Conservation (phyloP, 768 basidiomycete species). For the Boletus tomentosulus region DNA sequence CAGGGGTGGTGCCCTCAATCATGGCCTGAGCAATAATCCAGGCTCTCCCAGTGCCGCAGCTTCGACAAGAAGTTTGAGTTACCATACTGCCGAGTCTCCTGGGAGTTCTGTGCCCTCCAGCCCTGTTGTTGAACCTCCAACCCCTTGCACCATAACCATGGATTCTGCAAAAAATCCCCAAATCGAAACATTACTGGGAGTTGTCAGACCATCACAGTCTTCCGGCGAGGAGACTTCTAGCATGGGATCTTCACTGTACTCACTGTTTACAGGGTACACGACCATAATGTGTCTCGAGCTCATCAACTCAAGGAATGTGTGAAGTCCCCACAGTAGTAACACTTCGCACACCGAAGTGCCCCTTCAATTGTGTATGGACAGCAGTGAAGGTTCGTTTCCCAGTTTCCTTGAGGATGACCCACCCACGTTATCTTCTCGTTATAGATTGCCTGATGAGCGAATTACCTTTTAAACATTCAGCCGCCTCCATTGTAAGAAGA, state of each 20-base stretch:
- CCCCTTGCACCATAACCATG: background rate
- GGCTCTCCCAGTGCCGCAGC: background rate
- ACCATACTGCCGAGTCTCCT: conserved; percentile 11
- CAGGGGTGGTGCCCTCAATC: background rate
- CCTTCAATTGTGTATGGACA: conserved; percentile 1
- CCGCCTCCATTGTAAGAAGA: conserved; percentile 4
- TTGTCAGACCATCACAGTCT: background rate
- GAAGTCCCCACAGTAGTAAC: conserved; percentile 11
- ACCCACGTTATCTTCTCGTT: background rate
- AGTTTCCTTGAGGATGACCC: background rate
- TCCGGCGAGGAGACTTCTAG: conserved; percentile 2
- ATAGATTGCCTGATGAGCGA: conserved; percentile 7
- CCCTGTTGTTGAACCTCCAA: conserved; percentile 10
- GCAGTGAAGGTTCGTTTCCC: conserved; percentile 6
- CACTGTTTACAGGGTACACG: conserved; percentile 11
- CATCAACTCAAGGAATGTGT: background rate
- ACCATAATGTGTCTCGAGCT: background rate
- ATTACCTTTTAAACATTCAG: conserved; percentile 4
- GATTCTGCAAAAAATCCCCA: background rate
- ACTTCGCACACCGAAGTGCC: conserved; percentile 11
- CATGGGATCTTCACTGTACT: background rate
- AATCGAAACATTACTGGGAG: background rate
- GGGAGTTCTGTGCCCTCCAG: conserved; percentile 1
- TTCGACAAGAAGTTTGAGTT: conserved; percentile 1
- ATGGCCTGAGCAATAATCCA: background rate